A percentile compares a stretch with the other conserved stretches of the same genome.
phyloP scores from a whole-genome alignment of 2,329 filamentous ascomycete genomes.

The Sordariomycetes sp. region DNA sequence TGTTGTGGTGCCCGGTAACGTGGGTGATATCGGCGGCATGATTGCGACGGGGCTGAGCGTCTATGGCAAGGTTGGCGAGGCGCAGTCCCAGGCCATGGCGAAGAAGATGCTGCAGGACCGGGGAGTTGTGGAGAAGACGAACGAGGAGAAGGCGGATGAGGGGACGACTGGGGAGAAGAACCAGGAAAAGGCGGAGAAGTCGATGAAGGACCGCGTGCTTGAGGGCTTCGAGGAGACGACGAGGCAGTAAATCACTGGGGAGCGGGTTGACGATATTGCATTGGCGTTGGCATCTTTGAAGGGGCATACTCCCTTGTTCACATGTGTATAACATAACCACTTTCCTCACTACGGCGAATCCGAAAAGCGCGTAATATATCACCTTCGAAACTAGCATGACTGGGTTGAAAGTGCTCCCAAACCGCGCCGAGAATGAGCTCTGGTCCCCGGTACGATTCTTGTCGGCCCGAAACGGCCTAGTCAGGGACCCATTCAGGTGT shows the following conservation, averaged over 20 bases:
- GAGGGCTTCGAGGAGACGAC: conserved; percentile 23
- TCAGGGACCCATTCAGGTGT: not conserved
- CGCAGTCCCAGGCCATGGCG: conserved; percentile 57
- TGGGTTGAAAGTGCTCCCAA: no score
- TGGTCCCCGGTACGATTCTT: no score
- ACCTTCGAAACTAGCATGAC: not conserved
- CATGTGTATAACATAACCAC: conserved; percentile 5
- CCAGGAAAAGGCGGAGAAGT: conserved; percentile 6
- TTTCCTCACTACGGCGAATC: not conserved
- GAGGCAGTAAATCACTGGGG: conserved; percentile 1
- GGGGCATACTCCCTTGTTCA: conserved; percentile 2
- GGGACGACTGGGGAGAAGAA: conserved; percentile 1
- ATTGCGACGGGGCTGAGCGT: conserved; percentile 93
- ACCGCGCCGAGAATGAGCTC: no score
- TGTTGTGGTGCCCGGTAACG: conserved; percentile 90
- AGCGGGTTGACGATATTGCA: conserved; percentile 2
- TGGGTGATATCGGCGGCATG: conserved; percentile 92
- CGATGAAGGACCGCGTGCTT: conserved; percentile 24
- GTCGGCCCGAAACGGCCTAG: not conserved
- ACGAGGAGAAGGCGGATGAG: not conserved
- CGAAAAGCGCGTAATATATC: not conserved
- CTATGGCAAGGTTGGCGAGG: conserved; percentile 82
- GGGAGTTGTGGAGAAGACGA: conserved; percentile 8
- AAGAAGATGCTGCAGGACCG: conserved; percentile 23
- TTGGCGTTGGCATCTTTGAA: conserved; percentile 4